phyloP scores from a whole-genome alignment of 495 filamentous ascomycete genomes.

The Hapsidospora chrysogenum region DNA sequence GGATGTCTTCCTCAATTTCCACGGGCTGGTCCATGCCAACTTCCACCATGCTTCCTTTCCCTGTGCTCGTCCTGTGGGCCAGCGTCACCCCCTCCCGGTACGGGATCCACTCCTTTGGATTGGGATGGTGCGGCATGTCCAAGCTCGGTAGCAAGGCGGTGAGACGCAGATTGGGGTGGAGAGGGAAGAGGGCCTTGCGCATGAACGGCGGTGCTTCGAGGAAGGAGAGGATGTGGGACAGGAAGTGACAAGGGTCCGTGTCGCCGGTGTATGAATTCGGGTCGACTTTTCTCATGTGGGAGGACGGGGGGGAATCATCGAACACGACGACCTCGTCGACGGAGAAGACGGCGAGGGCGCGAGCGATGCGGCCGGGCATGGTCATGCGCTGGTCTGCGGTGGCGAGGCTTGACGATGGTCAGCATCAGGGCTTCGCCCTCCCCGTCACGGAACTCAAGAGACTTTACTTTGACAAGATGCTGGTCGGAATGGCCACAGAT shows the following conservation, averaged over 20 bases:
- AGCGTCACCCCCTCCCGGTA: constrained; percentile 58
- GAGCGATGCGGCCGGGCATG: constrained; percentile 50
- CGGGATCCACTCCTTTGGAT: constrained; percentile 44
- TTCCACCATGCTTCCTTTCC: constrained; percentile 35
- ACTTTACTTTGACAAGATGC: constrained; percentile 29
- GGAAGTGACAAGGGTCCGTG: constrained; percentile 49
- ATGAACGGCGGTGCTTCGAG: constrained; percentile 64
- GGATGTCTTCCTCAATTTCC: constrained; percentile 34
- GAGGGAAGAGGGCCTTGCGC: constrained; percentile 45
- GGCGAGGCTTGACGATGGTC: no score
- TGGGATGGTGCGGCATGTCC: constrained; percentile 63
- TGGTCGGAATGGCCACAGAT: constrained; percentile 29
- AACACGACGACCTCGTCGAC: constrained; percentile 67
- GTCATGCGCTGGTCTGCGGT: constrained; percentile 48
- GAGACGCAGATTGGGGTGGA: constrained; percentile 50
- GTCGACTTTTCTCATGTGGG: constrained; percentile 21
- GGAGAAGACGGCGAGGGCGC: constrained; percentile 56
- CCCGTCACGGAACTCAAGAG: neutral
- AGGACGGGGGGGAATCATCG: constrained; percentile 34
- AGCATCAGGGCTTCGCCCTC: no score
- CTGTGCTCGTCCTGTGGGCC: constrained; percentile 1
- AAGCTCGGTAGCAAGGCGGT: constrained; percentile 51
- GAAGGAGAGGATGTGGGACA: constrained; percentile 55
- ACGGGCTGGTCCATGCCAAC: constrained; percentile 37
- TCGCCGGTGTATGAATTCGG: constrained; percentile 42